These are phyloP conservation scores for Phytopythium kandeliae DNA, from an alignment of 352 stramenopile genomes.

Conservation along the genomic window DNA sequence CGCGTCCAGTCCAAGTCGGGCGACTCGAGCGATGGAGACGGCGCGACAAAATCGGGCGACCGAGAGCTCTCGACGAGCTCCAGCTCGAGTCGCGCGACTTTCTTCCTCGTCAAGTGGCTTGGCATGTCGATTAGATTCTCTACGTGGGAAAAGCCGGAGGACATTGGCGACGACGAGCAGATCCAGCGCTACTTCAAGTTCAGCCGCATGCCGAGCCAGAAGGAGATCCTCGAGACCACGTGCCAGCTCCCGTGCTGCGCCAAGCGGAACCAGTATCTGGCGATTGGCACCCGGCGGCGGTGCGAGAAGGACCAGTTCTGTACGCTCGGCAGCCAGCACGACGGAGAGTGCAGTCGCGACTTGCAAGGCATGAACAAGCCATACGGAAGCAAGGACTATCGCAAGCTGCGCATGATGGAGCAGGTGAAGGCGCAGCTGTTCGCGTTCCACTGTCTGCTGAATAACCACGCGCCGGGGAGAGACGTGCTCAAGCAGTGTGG, in stretches of 20 bases:
- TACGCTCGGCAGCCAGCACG: slow-evolving; percentile 65
- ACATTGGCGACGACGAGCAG: slow-evolving; percentile 86
- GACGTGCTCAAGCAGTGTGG: slow-evolving; percentile 86
- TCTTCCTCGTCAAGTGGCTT: slow-evolving; percentile 88
- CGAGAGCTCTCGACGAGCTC: background rate
- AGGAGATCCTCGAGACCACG: slow-evolving; percentile 78
- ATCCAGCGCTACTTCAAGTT: slow-evolving; percentile 89
- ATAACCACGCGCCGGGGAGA: slow-evolving; percentile 83
- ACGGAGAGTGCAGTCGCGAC: slow-evolving; percentile 73
- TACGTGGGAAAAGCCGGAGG: slow-evolving; percentile 84
- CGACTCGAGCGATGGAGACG: slow-evolving; percentile 13
- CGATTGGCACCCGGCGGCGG: slow-evolving; percentile 29
- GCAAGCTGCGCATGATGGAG: slow-evolving; percentile 71
- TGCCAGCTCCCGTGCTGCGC: slow-evolving; percentile 84
- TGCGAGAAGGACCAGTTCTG: slow-evolving; percentile 84
- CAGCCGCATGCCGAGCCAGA: slow-evolving; percentile 71
- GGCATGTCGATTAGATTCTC: slow-evolving; percentile 81
- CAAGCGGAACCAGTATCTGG: slow-evolving; percentile 62
- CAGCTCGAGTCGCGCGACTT: slow-evolving; percentile 47
- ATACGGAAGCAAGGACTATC: slow-evolving; percentile 64
- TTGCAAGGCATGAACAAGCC: slow-evolving; percentile 59
- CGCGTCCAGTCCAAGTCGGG: slow-evolving; percentile 24
- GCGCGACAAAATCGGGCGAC: background rate
- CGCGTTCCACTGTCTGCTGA: slow-evolving; percentile 82
- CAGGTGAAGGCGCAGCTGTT: slow-evolving; percentile 87